Evolutionary conservation across 805 yeast species (phyloP), one percentile per base, ranked within the genome.

Genomic region (Lipomyces yamadae): DNA sequence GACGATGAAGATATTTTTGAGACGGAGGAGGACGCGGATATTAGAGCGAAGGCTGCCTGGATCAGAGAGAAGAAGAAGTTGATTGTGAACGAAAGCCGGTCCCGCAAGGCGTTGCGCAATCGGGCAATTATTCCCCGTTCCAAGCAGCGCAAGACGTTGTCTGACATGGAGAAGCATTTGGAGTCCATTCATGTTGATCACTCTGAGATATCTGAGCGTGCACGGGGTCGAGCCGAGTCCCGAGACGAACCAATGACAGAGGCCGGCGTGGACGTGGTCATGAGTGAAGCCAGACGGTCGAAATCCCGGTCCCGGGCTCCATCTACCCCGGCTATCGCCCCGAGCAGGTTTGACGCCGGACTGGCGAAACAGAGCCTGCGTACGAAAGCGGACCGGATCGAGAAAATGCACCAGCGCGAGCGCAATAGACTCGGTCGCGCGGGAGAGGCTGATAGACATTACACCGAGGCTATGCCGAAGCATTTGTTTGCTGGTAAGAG

Each of bases 401-500:
- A 86, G 76, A 93, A 92, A 83, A 79, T 91, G 74, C 93, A 91
- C 79, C 91, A 97, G 86, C 88, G 97, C 81, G 96, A 90, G 77
- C 88, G 98, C 82, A 91, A 93, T 81, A 88, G 93, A 83, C 80
- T 83, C 76, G 97, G 98, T 55, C 88, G 96, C 80, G 90, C 87
- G 72, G 97, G 98, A 82, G 99, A 95, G 82, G 90, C 91, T 76
- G 99, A 95, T 81, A 88, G 98, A 80, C 97, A 92, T 78, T 83
- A 86, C 65, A 85, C 92, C 63, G 95, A 90, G 61, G 82, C 91
- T 69, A 80, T 91, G 81, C 97, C 98, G 71, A 94, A 93, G 83
- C 99, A 95, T 81, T 84, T 95, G 85, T 90, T 89, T 83, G 82
- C 92, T 75, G 99, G 99, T 81, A 95, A 95, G 85, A 88, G 99